Evolutionary conservation across 352 stramenopile species (phyloP), one percentile per base, ranked within the genome.

Genomic region (Phytopythium ostracodes): DNA sequence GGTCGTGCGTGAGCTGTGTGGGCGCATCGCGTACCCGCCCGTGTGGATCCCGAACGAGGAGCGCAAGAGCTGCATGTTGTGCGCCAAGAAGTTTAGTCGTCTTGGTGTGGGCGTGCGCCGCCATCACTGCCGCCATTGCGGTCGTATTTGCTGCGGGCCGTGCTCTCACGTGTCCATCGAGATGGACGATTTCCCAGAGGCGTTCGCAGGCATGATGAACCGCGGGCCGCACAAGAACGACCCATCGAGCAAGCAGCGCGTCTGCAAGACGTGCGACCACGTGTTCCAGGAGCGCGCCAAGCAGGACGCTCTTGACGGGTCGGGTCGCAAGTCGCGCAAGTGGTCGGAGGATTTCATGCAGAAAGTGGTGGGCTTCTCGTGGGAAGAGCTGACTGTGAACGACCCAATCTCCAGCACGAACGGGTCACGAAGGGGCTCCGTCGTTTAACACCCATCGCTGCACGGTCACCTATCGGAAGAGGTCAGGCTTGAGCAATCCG

Each of bases 111-210:
- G 81, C 42, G 73, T 89, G 29, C 82, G 85, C 47, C 87, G 87
- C 25, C 87, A 96, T 64, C 87, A 96, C 70, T 96, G 87, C 64
- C 87, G 87, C 17, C 88, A 92, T 72, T 96, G 87, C 62, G 87
- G 86, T 0, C 82, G 85, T 15, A 71, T 96, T 31, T 85, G 87
- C 56, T 96, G 87, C 56, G 81, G 84, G 18, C 71, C 88, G 57
- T 96, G 87, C 64, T 89, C 82, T 53, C 71, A 89, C 54, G 74
- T 88, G 17, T 89, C 79, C 15, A 72, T 96, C 12, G 82, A 91
- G 50, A 81, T 70, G 52, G 81, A 80, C 35, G 80, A 81, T 24
- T 94, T 93, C 62, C 82, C 86, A 11, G 67, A 76, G 62, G 71
- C 73, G 4, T 95, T 93, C 52, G 69, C 76, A 7, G 67, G 67